These are phyloP conservation scores for Paraglomus brasilianum DNA, from an alignment of 192 early-diverging fungal species.

Conservation along the genomic window DNA sequence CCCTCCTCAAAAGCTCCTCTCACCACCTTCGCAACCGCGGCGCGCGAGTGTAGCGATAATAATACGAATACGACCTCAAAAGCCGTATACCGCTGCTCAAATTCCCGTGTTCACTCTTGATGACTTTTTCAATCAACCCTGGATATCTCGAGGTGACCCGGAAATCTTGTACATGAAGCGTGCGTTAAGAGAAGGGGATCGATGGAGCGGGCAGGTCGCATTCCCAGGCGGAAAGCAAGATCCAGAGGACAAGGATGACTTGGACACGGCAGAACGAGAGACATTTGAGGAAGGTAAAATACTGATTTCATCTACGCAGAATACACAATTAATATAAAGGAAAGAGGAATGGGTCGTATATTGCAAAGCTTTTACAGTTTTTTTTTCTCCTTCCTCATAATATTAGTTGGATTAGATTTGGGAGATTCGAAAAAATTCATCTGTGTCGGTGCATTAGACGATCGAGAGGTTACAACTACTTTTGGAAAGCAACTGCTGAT, in stretches of 20 bases:
- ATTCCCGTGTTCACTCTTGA: conserved; percentile 16
- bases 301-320: neutral
- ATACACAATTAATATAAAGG: neutral
- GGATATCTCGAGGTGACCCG: conserved; percentile 40
- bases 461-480: conserved; percentile 47
- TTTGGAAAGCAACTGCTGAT: conserved; percentile 46
- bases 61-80: conserved; percentile 41
- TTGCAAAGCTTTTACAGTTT: too few species aligned
- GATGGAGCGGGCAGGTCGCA: conserved; percentile 49
- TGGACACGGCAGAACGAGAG: conserved; percentile 43
- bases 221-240: conserved; percentile 46
- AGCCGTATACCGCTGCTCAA: neutral
- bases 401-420: conserved; percentile 41
- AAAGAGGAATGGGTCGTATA: too few species aligned
- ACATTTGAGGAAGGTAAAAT: conserved; percentile 37
- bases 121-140: conserved; percentile 42
- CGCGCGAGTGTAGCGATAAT: conserved; percentile 45
- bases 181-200: conserved; percentile 46
- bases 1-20: conserved; percentile 37
- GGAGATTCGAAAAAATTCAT: conserved; percentile 38
- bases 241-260: conserved; percentile 41
- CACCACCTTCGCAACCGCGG: conserved; percentile 38
- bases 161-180: conserved; percentile 47
- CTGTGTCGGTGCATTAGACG: conserved; percentile 42
- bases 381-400: neutral